Evolutionary conservation across 2,329 filamentous ascomycete species (phyloP), one percentile per base, ranked within the genome.

Genomic region (Fusarium secorum): DNA sequence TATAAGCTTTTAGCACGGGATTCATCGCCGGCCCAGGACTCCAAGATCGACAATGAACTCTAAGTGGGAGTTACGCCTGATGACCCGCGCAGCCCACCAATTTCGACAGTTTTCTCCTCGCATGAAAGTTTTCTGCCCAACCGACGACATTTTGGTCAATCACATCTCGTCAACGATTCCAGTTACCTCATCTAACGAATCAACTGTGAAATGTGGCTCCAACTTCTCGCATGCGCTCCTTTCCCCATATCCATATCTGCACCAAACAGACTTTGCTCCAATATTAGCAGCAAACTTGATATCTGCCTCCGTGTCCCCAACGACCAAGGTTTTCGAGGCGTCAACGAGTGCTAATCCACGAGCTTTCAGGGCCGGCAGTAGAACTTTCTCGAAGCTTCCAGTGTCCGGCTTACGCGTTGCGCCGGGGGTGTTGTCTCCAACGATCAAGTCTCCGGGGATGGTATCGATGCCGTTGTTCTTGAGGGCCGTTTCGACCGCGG

Each of bases 211-310:
- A 3, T 38, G 15, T 8, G 51, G 46, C 20, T 17, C 4, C 20
- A 60, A 10, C 2, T 13, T 38, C 58, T 22, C 24, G 11, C 14
- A 66, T 57, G 28, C 41, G 17, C 30, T 52, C 66, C 15, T 11
- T 28, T 18, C 68, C 54, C 20, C 73, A 70, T 58, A 66, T 11
- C 61, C 53, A n/a, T 46, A 66, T 22, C 28, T 66, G 14, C 61
- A 66, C 45, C 45, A 66, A 17, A 66, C 39, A 32, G 61, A 66
- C 28, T 52, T 66, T 8, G 63, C 63, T 5, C 63, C 60, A n/a
- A 66, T 52, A 3, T 66, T 52, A 0, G 14, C 30, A 1, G 53
- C 61, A 11, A 66, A 60, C 7, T 52, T 33, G 13, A 66, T 18
- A 18, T 66, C 53, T 11, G 61, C 61, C 3, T 60, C 52, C 1